These are phyloP conservation scores for Leccinum olivaceopallidum DNA, from an alignment of 768 basidiomycete species.

Conservation along the genomic window DNA sequence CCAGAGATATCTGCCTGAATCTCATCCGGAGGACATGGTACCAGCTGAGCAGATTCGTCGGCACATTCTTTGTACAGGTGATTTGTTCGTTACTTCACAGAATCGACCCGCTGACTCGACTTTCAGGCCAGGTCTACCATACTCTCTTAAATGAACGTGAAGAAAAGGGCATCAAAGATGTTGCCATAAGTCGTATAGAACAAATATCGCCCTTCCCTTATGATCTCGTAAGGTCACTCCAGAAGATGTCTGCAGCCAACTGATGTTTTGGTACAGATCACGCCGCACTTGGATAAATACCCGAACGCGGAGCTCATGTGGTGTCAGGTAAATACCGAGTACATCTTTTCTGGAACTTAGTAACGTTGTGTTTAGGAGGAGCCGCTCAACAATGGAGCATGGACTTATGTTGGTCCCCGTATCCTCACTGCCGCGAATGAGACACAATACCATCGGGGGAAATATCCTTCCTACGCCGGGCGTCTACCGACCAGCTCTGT, in stretches of 20 bases:
- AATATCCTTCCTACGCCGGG: slow-evolving; percentile 91
- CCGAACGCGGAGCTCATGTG: slow-evolving; percentile 92
- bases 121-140: slow-evolving; percentile 89
- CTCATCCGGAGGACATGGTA: slow-evolving; percentile 68
- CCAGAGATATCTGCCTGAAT: slow-evolving; percentile 91
- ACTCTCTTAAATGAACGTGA: slow-evolving; percentile 88
- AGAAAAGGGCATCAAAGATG: slow-evolving; percentile 85
- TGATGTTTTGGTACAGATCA: slow-evolving; percentile 51
- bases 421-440: slow-evolving; percentile 91
- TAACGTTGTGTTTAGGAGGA: slow-evolving; percentile 60
- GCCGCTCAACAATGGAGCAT: slow-evolving; percentile 95
- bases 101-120: slow-evolving; percentile 3
- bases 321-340: slow-evolving; percentile 65
- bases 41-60: slow-evolving; percentile 85
- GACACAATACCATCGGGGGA: slow-evolving; percentile 88
- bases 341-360: background rate
- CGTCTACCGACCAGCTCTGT: slow-evolving; percentile 91
- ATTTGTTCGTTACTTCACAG: slow-evolving; percentile 2
- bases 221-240: slow-evolving; percentile 63
- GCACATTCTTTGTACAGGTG: slow-evolving; percentile 88
- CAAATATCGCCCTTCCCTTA: slow-evolving; percentile 98
- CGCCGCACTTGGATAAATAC: slow-evolving; percentile 93
- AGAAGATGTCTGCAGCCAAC: slow-evolving; percentile 1
- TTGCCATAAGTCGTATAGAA: slow-evolving; percentile 93
- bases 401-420: slow-evolving; percentile 94